Evolutionary conservation across 2,329 filamentous ascomycete genomes (phyloP).

Genomic region (Decorospora gaudefroyi): DNA sequence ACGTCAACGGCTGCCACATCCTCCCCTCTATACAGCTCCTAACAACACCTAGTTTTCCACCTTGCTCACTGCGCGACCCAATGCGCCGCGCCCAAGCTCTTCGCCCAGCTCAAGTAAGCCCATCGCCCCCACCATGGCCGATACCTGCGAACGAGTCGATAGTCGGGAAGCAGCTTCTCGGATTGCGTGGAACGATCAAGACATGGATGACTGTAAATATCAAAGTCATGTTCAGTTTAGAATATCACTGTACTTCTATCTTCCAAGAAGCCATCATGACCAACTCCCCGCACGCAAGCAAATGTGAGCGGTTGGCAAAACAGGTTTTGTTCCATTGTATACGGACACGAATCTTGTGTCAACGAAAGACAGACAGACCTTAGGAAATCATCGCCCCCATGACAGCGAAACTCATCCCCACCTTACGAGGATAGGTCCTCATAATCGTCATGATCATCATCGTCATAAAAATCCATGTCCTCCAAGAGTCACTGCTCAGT

Average conservation of each 20-base stretch:
- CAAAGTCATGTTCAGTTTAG: slow-evolving; percentile 47
- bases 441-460: slow-evolving; percentile 2
- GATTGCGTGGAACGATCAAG: slow-evolving; percentile 30
- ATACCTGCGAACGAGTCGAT: slow-evolving; percentile 20
- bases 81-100: slow-evolving; percentile 96
- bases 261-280: slow-evolving; percentile 10
- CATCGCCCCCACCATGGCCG: slow-evolving; percentile 16
- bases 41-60: slow-evolving; percentile 80
- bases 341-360: not conserved
- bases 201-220: slow-evolving; percentile 45
- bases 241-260: slow-evolving; percentile 44
- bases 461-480: slow-evolving; percentile 19
- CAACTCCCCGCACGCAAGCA: not conserved
- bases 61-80: slow-evolving; percentile 91
- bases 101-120: slow-evolving; percentile 83
- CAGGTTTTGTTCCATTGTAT: not conserved
- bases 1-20: slow-evolving; percentile 53
- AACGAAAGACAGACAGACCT: not conserved
- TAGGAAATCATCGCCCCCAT: not conserved
- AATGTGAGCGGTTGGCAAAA: not conserved
- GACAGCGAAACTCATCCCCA: not conserved
- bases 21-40: slow-evolving; percentile 2
- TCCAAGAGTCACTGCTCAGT: slow-evolving; percentile 31
- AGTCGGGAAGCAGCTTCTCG: slow-evolving; percentile 24
- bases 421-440: not conserved